Percentiles rank a stretch among this genome's conserved stretches.
Conservation (phyloP, 352 stramenopile species). For the Aphanomyces stellatus region DNA sequence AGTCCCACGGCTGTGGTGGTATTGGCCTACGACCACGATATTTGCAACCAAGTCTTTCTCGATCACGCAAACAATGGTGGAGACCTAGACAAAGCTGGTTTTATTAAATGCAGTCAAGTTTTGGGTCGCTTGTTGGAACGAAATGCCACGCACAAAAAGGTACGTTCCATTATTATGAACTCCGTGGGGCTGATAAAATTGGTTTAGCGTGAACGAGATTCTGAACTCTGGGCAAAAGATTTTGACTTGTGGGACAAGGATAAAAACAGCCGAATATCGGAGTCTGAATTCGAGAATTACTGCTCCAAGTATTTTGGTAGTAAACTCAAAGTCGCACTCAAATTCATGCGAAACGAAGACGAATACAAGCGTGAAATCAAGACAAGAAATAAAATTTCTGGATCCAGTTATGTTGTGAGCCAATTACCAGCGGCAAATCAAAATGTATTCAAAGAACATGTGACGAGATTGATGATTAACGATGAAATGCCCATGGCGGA, state of each 20-base stretch:
- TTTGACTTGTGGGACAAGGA: no score
- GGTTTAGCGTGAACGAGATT: not conserved
- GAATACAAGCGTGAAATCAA: not conserved
- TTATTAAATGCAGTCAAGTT: not conserved
- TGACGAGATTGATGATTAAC: not conserved
- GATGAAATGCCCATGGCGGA: not conserved
- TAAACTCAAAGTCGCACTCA: not conserved
- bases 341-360: not conserved
- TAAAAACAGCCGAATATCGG: not conserved
- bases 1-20: not conserved
- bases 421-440: not conserved
- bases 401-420: not conserved
- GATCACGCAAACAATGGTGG: no score
- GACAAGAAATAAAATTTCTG: not conserved
- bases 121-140: not conserved
- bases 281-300: not conserved
- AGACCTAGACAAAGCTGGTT: not conserved
- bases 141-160: not conserved
- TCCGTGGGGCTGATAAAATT: not conserved
- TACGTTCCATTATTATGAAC: no score
- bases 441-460: not conserved
- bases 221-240: not conserved
- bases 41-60: not conserved
- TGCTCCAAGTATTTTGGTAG: not conserved
- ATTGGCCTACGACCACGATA: not conserved